These are phyloP conservation scores for Phanerodontia chrysosporium DNA, from an alignment of 768 basidiomycete genomes.

Conservation along the genomic window DNA sequence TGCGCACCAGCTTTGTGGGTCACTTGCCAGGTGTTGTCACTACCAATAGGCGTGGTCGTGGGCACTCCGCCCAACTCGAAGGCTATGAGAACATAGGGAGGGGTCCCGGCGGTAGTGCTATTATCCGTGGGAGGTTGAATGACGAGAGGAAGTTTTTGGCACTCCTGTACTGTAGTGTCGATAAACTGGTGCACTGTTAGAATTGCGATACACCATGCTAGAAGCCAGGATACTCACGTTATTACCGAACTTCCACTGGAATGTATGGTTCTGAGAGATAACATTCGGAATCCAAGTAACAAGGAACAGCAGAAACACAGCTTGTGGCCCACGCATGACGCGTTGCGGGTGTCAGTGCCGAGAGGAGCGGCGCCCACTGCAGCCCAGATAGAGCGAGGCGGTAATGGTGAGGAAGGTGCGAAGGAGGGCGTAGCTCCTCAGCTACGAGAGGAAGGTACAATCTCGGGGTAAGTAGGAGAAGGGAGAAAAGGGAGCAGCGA, in stretches of 20 bases:
- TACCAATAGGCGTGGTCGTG: conserved; percentile 31
- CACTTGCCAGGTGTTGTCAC: conserved; percentile 34
- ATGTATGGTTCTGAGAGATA: conserved; percentile 14
- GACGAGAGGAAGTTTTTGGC: conserved; percentile 17
- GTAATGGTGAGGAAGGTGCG: not conserved
- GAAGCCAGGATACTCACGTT: conserved; percentile 20
- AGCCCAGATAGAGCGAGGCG: not conserved
- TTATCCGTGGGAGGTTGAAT: conserved; percentile 22
- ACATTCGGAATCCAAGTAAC: not conserved
- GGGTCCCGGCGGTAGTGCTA: conserved; percentile 19
- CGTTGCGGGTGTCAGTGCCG: not conserved
- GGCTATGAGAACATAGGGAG: conserved; percentile 41
- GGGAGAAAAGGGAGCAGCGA: conserved; percentile 1
- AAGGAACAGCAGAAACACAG: not conserved
- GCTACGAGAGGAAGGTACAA: not conserved
- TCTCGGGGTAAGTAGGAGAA: conserved; percentile 1
- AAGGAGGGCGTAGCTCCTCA: not conserved
- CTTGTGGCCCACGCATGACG: not conserved
- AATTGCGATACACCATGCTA: too few species aligned
- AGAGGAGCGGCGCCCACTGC: not conserved
- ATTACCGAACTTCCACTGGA: conserved; percentile 31
- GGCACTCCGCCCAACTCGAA: conserved; percentile 34
- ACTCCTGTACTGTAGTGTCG: conserved; percentile 21
- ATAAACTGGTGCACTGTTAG: conserved; percentile 4
- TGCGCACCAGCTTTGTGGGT: conserved; percentile 37